phyloP scores from a whole-genome alignment of 2,329 filamentous ascomycete genomes.

The Paecilomyces dactylethromorphus region DNA sequence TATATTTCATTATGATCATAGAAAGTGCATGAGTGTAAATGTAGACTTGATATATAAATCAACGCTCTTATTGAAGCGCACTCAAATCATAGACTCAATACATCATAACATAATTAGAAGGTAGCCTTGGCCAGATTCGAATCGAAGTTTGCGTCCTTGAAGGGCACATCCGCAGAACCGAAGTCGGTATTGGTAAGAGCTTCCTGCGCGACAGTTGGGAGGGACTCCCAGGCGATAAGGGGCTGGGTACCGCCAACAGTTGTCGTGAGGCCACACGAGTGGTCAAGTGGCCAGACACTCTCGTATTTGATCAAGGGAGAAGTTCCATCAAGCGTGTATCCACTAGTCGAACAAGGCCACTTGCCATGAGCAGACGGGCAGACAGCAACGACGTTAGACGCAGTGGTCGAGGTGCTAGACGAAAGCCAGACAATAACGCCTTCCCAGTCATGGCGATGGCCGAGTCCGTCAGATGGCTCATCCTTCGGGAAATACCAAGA shows the following conservation, averaged over 20 bases:
- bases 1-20: not conserved
- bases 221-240: slow-evolving; percentile 45
- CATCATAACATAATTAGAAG: slow-evolving; percentile 15
- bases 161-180: slow-evolving; percentile 41
- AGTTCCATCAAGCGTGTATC: slow-evolving; percentile 36
- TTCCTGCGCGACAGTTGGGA: slow-evolving; percentile 35
- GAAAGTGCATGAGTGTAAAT: not conserved
- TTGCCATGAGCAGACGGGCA: slow-evolving; percentile 48
- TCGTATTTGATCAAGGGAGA: slow-evolving; percentile 44
- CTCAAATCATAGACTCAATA: no score
- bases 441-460: slow-evolving; percentile 53
- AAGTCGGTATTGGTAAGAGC: slow-evolving; percentile 43
- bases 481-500: slow-evolving; percentile 49
- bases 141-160: slow-evolving; percentile 42
- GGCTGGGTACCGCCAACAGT: slow-evolving; percentile 40
- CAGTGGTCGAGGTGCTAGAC: slow-evolving; percentile 24
- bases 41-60: no score
- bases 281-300: slow-evolving; percentile 43
- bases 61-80: no score
- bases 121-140: slow-evolving; percentile 36
- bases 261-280: slow-evolving; percentile 38
- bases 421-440: slow-evolving; percentile 48
- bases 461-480: slow-evolving; percentile 36
- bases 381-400: slow-evolving; percentile 41
- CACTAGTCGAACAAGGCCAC: slow-evolving; percentile 38